These are phyloP conservation scores for Didymella lethalis DNA, from an alignment of 2,329 filamentous ascomycete species.

Conservation along the genomic window DNA sequence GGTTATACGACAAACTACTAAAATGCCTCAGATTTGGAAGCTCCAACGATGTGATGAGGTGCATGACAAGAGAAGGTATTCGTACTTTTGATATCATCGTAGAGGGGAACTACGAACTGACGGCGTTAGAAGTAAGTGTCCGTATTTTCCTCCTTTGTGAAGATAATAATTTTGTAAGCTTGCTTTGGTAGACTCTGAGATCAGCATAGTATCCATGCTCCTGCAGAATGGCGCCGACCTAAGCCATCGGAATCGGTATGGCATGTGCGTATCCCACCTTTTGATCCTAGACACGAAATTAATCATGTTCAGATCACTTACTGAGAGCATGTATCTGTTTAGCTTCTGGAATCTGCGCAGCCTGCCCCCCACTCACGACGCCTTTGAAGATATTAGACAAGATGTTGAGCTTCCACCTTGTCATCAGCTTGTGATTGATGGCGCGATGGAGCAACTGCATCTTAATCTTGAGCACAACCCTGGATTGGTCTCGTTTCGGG, in stretches of 20 bases:
- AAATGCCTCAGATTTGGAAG: not conserved
- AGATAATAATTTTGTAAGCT: not conserved
- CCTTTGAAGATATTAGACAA: no score
- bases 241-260: not conserved
- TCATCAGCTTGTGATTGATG: not conserved
- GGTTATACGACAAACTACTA: not conserved
- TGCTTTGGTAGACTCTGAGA: not conserved
- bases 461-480: not conserved
- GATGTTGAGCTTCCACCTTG: no score
- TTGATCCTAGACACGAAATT: no score
- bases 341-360: no score
- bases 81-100: no score
- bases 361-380: no score
- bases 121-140: no score
- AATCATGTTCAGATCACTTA: no score
- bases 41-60: not conserved
- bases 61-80: no score
- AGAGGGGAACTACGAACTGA: accelerated
- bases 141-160: no score
- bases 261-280: not conserved
- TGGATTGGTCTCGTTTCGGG: not conserved
- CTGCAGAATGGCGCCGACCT: not conserved
- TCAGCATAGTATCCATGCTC: not conserved
- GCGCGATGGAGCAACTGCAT: not conserved
- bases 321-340: no score